Conservation (phyloP, 2,329 filamentous ascomycete species). For the Fusarium guadeloupense region DNA sequence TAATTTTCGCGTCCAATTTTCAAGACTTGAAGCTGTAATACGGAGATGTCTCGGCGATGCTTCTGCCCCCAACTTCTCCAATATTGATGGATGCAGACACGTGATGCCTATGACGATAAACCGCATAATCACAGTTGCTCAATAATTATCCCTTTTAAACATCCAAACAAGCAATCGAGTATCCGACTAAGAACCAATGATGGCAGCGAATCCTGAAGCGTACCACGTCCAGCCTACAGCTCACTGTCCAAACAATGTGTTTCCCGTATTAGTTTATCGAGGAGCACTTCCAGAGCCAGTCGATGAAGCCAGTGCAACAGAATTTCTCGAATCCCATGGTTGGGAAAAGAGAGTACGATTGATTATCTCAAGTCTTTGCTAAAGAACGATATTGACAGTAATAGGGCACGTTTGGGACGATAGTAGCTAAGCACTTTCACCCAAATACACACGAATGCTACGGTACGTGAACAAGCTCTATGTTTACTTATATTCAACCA, state of each 20-base stretch:
- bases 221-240: background rate
- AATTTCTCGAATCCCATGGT: background rate
- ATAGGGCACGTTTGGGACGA: conserved; percentile 6
- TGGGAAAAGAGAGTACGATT: conserved; percentile 2
- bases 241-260: conserved; percentile 5
- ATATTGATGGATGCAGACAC: background rate
- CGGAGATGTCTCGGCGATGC: background rate
- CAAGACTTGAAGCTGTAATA: background rate
- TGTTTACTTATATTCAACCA: background rate
- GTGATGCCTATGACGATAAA: background rate
- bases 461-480: background rate
- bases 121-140: too few relatives aligned
- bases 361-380: background rate
- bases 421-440: conserved; percentile 7
- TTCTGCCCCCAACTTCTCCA: background rate
- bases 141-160: too few relatives aligned
- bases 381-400: background rate
- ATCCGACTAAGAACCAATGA: background rate
- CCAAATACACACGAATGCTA: conserved; percentile 14
- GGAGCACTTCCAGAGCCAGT: conserved; percentile 9
- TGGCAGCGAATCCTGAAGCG: background rate
- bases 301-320: background rate
- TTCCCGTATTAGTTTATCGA: conserved; percentile 11
- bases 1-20: too few relatives aligned
- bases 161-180: too few relatives aligned